Evolutionary conservation across 371 early-diverging fungal species (phyloP).

Genomic region (Syncephalastrum racemosum): DNA sequence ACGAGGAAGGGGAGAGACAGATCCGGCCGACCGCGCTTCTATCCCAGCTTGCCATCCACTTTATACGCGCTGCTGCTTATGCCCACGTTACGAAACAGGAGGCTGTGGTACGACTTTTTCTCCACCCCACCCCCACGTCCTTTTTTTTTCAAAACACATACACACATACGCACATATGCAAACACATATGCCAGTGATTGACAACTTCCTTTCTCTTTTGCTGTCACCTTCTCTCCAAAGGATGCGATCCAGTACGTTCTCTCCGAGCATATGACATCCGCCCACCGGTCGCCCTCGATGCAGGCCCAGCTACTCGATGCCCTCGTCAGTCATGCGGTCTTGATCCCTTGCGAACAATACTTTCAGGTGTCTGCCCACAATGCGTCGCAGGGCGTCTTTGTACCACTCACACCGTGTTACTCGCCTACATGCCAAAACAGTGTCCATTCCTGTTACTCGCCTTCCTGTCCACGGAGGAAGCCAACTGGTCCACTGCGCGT

Average conservation of each 20-base stretch:
- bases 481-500: too few relatives aligned
- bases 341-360: slow-evolving; percentile 4
- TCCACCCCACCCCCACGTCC: slow-evolving; percentile 9
- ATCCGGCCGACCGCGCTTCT: slow-evolving; percentile 4
- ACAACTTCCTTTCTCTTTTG: too few relatives aligned
- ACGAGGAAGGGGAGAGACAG: neutral
- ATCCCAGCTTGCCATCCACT: slow-evolving; percentile 16
- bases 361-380: slow-evolving; percentile 6
- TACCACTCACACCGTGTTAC: slow-evolving; percentile 32
- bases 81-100: slow-evolving; percentile 29
- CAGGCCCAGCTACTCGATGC: slow-evolving; percentile 19
- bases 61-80: slow-evolving; percentile 26
- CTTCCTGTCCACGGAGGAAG: slow-evolving; percentile 26
- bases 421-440: slow-evolving; percentile 24
- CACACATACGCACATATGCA: slow-evolving; percentile 3
- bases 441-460: slow-evolving; percentile 28
- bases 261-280: slow-evolving; percentile 17
- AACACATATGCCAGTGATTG: too few relatives aligned
- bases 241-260: slow-evolving; percentile 27
- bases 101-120: slow-evolving; percentile 21
- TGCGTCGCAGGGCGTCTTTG: slow-evolving; percentile 23
- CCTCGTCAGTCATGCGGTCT: slow-evolving; percentile 16
- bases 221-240: slow-evolving; percentile 6
- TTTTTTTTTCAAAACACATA: slow-evolving; percentile 4
- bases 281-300: neutral